Evolutionary conservation across 2,329 filamentous ascomycete species (phyloP).

Genomic region (Onygenales sp.): DNA sequence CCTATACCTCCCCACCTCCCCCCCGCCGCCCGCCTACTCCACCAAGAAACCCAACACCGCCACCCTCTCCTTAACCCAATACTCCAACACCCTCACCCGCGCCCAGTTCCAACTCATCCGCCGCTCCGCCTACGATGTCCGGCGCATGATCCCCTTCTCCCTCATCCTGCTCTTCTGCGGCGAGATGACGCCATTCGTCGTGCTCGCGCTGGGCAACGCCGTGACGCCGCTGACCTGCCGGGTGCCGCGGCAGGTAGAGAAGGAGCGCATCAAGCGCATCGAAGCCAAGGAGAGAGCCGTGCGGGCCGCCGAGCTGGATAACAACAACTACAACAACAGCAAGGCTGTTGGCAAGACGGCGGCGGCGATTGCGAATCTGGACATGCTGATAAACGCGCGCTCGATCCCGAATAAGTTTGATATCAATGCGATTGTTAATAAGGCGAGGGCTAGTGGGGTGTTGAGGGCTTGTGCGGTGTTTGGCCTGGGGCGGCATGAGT

Average conservation of each 20-base stretch:
- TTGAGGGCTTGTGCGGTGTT: slow-evolving; percentile 27
- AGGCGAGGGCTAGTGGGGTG: slow-evolving; percentile 16
- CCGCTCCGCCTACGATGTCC: slow-evolving; percentile 61
- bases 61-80: slow-evolving; percentile 1
- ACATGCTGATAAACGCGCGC: slow-evolving; percentile 4
- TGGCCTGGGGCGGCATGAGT: slow-evolving; percentile 22
- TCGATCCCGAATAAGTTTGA: slow-evolving; percentile 2
- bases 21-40: slow-evolving; percentile 9
- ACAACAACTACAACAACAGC: slow-evolving; percentile 9
- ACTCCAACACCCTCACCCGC: slow-evolving; percentile 40
- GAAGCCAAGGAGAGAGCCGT: slow-evolving; percentile 24
- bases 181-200: slow-evolving; percentile 75
- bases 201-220: slow-evolving; percentile 57
- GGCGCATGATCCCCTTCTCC: slow-evolving; percentile 69
- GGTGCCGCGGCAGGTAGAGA: slow-evolving; percentile 64
- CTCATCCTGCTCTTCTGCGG: slow-evolving; percentile 68
- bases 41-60: slow-evolving; percentile 2
- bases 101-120: slow-evolving; percentile 61
- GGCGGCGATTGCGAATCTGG: slow-evolving; percentile 1
- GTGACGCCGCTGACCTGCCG: slow-evolving; percentile 74
- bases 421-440: slow-evolving; percentile 11
- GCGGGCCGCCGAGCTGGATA: slow-evolving; percentile 6
- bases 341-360: slow-evolving; percentile 8
- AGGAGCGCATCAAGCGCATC: slow-evolving; percentile 45
- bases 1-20: slow-evolving; percentile 25